Base-by-base conservation (phyloP, 306 rosid species). In the Herpetospermum pedunculosum region DNA sequence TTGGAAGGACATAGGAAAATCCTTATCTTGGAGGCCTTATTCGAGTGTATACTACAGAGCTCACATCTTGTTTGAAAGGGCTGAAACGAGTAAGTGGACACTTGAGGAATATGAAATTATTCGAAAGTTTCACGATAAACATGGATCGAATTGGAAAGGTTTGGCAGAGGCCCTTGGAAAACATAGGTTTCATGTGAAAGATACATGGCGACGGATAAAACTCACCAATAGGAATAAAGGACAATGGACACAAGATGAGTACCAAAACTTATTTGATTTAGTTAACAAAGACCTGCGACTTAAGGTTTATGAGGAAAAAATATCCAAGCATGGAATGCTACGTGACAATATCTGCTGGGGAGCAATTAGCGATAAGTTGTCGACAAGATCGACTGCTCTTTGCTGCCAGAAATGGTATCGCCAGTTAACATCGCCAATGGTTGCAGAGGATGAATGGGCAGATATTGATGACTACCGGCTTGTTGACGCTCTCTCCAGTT, bases 321-420 rank as follows among this genome's bases (percentile, higher is more conserved):
- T 68, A 82, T 25, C 60, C 29, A 80, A 77, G 79, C 87, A 87
- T 37, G 96, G 96, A 18, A 90, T 88, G 96, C 68, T 92, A 77
- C 89, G 90, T 43, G 98, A 92, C 77, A 87, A 90, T 79, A 84
- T 92, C 53, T 57, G 82, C 72, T 90, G 98, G 98, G 91, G 87
- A 83, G 81, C 89, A 71, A 88, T 90, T 65, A 80, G 89, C 60
- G 44, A 70, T 28, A 80, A 74, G 75, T 58, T 92, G 79, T 44
- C 71, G 12, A 85, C 91, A 16, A 84, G 98, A 83, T 46, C 14
- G 35, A 55, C 78, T 77, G 32, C 73, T 4, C 0, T 0, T 19
- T 87, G 91, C 80, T 87, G 96, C 78, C 0, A 1, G 35, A 90
- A 88, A 78, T 90, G 98, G 98, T 92, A 90, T 78, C 3, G 28